Conservation (phyloP, 768 basidiomycete genomes). For the Holtermanniella nyarrowii region DNA sequence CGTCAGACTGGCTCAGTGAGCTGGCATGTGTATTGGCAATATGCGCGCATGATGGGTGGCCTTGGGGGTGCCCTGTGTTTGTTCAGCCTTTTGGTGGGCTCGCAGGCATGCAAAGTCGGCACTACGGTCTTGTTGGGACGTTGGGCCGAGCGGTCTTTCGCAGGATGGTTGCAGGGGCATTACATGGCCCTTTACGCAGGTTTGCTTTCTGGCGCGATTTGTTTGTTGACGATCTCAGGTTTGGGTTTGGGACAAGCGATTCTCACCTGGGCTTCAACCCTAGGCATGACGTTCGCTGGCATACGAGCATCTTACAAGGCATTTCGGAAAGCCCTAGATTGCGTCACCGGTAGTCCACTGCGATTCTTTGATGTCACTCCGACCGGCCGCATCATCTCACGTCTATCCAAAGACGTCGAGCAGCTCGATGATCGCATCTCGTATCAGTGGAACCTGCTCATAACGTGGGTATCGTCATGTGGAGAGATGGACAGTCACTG, state of each 20-base stretch:
- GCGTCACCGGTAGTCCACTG: slow-evolving; percentile 26
- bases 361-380: slow-evolving; percentile 44
- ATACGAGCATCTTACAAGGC: slow-evolving; percentile 45
- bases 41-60: slow-evolving; percentile 47
- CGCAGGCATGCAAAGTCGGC: slow-evolving; percentile 51
- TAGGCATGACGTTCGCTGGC: slow-evolving; percentile 26
- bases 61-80: slow-evolving; percentile 47
- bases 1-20: slow-evolving; percentile 50
- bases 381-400: slow-evolving; percentile 43
- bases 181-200: slow-evolving; percentile 57
- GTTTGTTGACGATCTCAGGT: slow-evolving; percentile 4
- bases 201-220: slow-evolving; percentile 2
- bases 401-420: slow-evolving; percentile 39
- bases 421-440: slow-evolving; percentile 36
- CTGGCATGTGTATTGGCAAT: slow-evolving; percentile 48
- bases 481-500: slow-evolving; percentile 1
- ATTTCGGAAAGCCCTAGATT: slow-evolving; percentile 50
- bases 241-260: slow-evolving; percentile 17
- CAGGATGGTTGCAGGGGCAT: slow-evolving; percentile 50
- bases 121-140: slow-evolving; percentile 63
- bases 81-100: slow-evolving; percentile 44
- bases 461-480: slow-evolving; percentile 9
- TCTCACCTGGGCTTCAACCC: slow-evolving; percentile 8
- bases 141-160: slow-evolving; percentile 56
- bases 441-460: slow-evolving; percentile 16